These are phyloP conservation scores for Biscogniauxia mediterranea DNA, from an alignment of 2,329 filamentous ascomycete species.

Conservation along the genomic window DNA sequence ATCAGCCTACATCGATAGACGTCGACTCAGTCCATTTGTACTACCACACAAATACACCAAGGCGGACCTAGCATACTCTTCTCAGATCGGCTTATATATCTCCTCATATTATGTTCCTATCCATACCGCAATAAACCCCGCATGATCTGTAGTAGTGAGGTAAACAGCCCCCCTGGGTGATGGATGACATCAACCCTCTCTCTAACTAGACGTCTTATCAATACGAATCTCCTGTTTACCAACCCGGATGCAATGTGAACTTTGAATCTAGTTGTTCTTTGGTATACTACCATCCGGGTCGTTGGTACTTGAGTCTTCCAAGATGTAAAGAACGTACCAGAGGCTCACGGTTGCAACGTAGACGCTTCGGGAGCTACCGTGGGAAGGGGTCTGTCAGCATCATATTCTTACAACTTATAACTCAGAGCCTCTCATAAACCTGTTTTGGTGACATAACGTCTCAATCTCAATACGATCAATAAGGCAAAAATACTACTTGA, in stretches of 20 bases:
- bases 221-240: neutral
- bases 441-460: neutral
- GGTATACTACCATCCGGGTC: neutral
- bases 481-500: neutral
- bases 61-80: slow-evolving; percentile 2
- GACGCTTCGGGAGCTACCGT: neutral
- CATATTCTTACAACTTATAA: neutral
- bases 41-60: neutral
- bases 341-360: neutral
- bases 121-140: slow-evolving; percentile 13
- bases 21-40: neutral
- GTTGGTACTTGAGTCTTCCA: neutral
- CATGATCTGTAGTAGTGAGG: slow-evolving; percentile 6
- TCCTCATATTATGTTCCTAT: slow-evolving; percentile 15
- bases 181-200: slow-evolving; percentile 8
- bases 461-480: neutral
- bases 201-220: neutral
- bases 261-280: neutral
- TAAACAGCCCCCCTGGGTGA: slow-evolving; percentile 1
- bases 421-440: neutral
- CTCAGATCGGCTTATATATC: slow-evolving; percentile 17
- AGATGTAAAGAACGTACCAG: neutral
- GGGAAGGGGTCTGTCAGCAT: neutral
- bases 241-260: neutral
- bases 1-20: neutral